These are phyloP conservation scores for Taxillus chinensis DNA, from an alignment of 164 flowering plant genomes.

Conservation along the genomic window DNA sequence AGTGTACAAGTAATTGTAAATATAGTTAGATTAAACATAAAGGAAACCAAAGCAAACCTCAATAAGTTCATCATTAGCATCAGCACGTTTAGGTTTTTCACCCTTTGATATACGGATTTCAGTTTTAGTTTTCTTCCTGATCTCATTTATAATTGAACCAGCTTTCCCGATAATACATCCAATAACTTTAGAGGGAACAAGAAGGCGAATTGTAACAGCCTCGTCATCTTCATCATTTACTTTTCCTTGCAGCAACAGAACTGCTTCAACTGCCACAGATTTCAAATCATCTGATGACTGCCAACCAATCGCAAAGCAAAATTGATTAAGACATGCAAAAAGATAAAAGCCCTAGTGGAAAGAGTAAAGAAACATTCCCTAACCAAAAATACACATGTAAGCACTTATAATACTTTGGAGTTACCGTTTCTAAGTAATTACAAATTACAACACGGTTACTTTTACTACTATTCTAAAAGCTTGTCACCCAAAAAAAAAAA, in stretches of 20 bases:
- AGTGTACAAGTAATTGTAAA: no score
- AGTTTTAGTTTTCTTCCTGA: slow-evolving; percentile 76
- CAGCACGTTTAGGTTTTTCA: slow-evolving; percentile 57
- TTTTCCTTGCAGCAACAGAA: slow-evolving; percentile 77
- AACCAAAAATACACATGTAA: no score
- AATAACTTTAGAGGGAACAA: slow-evolving; percentile 76
- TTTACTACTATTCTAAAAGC: no score
- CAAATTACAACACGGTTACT: no score
- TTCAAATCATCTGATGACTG: slow-evolving; percentile 78
- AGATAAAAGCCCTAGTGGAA: neutral
- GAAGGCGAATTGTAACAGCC: slow-evolving; percentile 46
- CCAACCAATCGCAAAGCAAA: slow-evolving; percentile 1
- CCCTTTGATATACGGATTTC: slow-evolving; percentile 85
- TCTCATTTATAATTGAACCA: slow-evolving; percentile 89
- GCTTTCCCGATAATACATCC: slow-evolving; percentile 92
- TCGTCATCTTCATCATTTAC: slow-evolving; percentile 81
- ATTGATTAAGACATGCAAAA: neutral
- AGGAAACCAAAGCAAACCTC: slow-evolving; percentile 43
- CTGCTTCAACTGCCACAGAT: slow-evolving; percentile 91
- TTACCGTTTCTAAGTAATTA: no score
- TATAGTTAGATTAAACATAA: neutral
- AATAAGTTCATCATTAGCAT: slow-evolving; percentile 58
- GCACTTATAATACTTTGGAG: no score
- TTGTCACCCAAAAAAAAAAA: no score
- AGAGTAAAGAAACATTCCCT: neutral